A percentile compares a stretch with the other conserved stretches of the same genome.
These are phyloP conservation scores for Cystobasidium onofrii DNA, from an alignment of 768 basidiomycete genomes.

Conservation along the genomic window DNA sequence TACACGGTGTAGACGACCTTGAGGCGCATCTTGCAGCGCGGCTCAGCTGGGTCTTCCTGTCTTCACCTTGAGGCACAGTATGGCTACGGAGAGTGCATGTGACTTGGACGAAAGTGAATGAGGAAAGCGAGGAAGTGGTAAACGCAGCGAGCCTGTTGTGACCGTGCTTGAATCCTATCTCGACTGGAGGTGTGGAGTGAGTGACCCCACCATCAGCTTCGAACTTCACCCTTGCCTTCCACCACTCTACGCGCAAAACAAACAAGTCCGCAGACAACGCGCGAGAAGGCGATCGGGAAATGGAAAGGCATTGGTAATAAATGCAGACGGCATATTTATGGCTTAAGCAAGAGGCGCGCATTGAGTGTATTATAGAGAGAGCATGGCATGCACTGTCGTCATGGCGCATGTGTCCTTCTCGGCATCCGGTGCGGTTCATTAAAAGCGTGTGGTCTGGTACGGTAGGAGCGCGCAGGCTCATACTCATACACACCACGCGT, in stretches of 20 bases:
- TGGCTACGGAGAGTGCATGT: background rate
- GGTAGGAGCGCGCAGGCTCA: no score
- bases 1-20: constrained; percentile 17
- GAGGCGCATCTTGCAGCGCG: background rate
- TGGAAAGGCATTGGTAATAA: background rate
- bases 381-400: background rate
- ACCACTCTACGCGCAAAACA: background rate
- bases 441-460: no score
- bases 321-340: no score
- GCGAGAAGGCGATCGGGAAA: background rate
- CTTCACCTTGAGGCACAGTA: background rate
- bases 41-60: background rate
- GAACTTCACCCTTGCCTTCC: background rate
- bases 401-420: no score
- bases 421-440: no score
- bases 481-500: no score
- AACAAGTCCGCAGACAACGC: background rate
- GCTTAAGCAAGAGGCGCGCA: background rate
- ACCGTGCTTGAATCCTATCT: no score
- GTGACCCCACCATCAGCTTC: background rate
- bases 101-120: background rate
- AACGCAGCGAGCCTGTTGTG: background rate
- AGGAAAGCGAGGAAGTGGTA: background rate
- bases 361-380: no score
- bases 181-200: no score